Conservation (phyloP, 2,329 filamentous ascomycete genomes). For the Fusarium sacchari region DNA sequence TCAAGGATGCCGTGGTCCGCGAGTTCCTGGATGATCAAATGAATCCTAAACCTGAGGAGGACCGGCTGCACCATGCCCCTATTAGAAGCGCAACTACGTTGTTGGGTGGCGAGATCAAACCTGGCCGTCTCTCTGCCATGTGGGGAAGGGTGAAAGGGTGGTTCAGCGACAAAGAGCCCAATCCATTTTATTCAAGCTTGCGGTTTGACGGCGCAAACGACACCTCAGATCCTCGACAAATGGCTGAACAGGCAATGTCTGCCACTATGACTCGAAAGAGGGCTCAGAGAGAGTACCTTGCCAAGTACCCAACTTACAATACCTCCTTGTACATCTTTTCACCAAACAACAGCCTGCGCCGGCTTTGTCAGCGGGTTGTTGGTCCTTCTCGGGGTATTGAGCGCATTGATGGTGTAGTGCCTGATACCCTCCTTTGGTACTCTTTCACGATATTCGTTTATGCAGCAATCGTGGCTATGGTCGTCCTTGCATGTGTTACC, state of each 20-base stretch:
- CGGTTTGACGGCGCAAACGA: conserved; percentile 78
- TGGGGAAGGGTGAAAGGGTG: conserved; percentile 69
- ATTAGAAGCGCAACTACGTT: conserved; percentile 48
- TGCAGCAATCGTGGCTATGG: conserved; percentile 94
- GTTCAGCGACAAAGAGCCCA: conserved; percentile 78
- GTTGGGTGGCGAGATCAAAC: conserved; percentile 58
- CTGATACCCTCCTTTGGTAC: conserved; percentile 92
- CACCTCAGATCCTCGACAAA: conserved; percentile 81
- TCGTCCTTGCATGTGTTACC: conserved; percentile 92
- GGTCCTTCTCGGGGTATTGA: conserved; percentile 89
- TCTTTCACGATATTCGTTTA: conserved; percentile 94
- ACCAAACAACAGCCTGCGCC: conserved; percentile 80
- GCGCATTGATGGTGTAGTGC: conserved; percentile 88
- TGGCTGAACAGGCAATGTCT: conserved; percentile 90
- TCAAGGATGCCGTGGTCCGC: conserved; percentile 94
- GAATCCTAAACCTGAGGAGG: conserved; percentile 44
- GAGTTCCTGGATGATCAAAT: conserved; percentile 83
- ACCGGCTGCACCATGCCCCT: conserved; percentile 46
- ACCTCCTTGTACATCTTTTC: conserved; percentile 89
- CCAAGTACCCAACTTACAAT: conserved; percentile 90
- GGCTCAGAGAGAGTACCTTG: conserved; percentile 90
- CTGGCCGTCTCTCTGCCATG: conserved; percentile 67
- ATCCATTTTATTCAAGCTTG: conserved; percentile 89
- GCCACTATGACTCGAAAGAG: conserved; percentile 84
- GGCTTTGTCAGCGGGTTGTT: conserved; percentile 87